Base-by-base conservation (phyloP, 805 yeast genomes). In the Naumovozyma baii region DNA sequence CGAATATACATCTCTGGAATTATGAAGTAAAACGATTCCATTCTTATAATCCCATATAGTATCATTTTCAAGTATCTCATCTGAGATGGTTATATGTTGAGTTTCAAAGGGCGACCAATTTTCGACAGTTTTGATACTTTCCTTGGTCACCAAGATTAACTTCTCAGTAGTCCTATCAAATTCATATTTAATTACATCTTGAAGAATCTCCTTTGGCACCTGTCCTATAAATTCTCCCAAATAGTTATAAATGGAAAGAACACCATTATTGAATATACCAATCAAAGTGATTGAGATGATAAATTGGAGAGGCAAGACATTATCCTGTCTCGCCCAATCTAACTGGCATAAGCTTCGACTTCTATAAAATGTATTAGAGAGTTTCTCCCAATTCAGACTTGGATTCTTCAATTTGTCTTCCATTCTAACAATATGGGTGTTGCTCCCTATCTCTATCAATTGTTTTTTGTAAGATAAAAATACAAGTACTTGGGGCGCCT, bases 301-400 rank as follows among this genome's bases (percentile, higher is more conserved):
- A 51, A 73, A 46, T 16, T 34, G 40, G 16, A 34, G 18, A 16
- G 32, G 18, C 5, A 26, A 18, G 8, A 28, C 13, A 7, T 41
- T 32, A 5, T 39, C 39, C 17, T 42, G 44, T 4, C 35, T 39
- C 15, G 55, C 53, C 52, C 56, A 49, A 31, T 47, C 38, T 22
- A 57, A 39, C 7, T 42, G 39, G 33, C 50, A 41, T 18, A 57
- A 33, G 15, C 37, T 70, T 39, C 79, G 60, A 14, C 71, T 68
- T 40, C 82, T 66, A 49, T 85, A 87, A 56, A 73, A 84, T 8
- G 76, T 80, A 57, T 77, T 76, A 39, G 75, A 78, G 15, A 87
- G 69, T 46, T 80, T 72, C 57, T 86, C 95, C 96, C 96, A 87
- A 33, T 71, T 72, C 44, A 69, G 54, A 47, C 72, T 66, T 10